Evolutionary conservation across 495 filamentous ascomycete genomes (phyloP).

Genomic region (Chaetomium fimeti): DNA sequence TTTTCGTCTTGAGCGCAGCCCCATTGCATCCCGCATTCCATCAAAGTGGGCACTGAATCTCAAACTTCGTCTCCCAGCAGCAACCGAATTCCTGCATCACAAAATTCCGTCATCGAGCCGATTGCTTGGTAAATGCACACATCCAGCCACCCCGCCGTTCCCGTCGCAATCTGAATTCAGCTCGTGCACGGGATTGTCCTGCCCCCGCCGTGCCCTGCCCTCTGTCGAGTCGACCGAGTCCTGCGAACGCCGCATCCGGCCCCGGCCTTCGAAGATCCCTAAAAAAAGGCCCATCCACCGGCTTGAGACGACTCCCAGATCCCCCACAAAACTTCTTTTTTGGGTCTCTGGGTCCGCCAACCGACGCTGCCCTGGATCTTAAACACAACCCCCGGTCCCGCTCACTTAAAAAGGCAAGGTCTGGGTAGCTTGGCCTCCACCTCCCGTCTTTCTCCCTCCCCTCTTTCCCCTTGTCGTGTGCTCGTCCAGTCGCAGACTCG

Average conservation of each 20-base stretch:
- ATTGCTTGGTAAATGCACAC: neutral
- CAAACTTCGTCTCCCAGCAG: neutral
- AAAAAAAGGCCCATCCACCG: slow-evolving; percentile 20
- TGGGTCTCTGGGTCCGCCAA: slow-evolving; percentile 20
- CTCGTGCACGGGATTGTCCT: neutral
- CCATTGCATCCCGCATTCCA: neutral
- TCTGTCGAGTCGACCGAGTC: neutral
- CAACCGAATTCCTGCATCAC: neutral
- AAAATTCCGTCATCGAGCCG: neutral
- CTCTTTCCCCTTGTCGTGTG: slow-evolving; percentile 3
- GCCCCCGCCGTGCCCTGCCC: neutral
- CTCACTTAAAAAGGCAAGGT: slow-evolving; percentile 4
- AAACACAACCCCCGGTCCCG: slow-evolving; percentile 18
- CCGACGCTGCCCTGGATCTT: slow-evolving; percentile 15
- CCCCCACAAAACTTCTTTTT: slow-evolving; percentile 31
- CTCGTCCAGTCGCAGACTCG: slow-evolving; percentile 17
- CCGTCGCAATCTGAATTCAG: too few relatives aligned
- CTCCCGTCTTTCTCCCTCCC: neutral
- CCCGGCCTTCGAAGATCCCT: slow-evolving; percentile 14
- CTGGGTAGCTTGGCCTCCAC: slow-evolving; percentile 4
- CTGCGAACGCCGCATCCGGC: slow-evolving; percentile 15
- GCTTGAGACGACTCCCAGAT: slow-evolving; percentile 21
- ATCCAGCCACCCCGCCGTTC: too few relatives aligned
- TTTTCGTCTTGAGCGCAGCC: too few relatives aligned
- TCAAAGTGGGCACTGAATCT: neutral